These are phyloP conservation scores for Yamadazyma epiphylla DNA, from an alignment of 1,139 yeast genomes.

Conservation along the genomic window DNA sequence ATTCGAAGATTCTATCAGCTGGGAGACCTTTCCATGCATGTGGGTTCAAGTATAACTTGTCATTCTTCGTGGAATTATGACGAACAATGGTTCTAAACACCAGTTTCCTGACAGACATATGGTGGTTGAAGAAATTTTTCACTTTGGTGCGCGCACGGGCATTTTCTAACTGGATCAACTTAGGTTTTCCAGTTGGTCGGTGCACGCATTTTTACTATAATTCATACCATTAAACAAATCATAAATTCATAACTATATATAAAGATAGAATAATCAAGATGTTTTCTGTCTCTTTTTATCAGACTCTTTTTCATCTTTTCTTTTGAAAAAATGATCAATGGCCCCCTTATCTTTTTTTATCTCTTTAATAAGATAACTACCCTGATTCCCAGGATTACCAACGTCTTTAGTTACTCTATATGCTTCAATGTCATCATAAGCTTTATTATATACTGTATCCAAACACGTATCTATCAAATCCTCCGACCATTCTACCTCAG, in stretches of 20 bases:
- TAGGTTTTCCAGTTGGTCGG: not conserved
- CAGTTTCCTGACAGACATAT: not conserved
- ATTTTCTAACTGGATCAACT: not conserved
- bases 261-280: too few species aligned
- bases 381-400: conserved; percentile 56
- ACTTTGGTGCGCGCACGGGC: not conserved
- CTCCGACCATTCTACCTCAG: conserved; percentile 36
- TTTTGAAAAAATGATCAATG: conserved; percentile 27
- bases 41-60: conserved; percentile 48
- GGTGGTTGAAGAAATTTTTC: conserved; percentile 2
- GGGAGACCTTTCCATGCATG: conserved; percentile 68
- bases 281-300: conserved; percentile 1
- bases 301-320: conserved; percentile 5
- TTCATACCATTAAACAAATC: too few species aligned
- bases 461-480: conserved; percentile 32
- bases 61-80: conserved; percentile 7
- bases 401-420: conserved; percentile 60
- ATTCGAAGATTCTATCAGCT: conserved; percentile 55
- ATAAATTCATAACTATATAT: too few species aligned
- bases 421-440: conserved; percentile 42
- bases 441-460: conserved; percentile 33
- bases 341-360: conserved; percentile 15
- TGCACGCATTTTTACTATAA: not conserved
- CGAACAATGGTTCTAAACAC: conserved; percentile 5
- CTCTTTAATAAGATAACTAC: conserved; percentile 36